A percentile compares a stretch with the other conserved stretches of the same genome.
Evolutionary conservation across 2,329 filamentous ascomycete genomes (phyloP).

Genomic region (Hymenoscyphus fraxineus): DNA sequence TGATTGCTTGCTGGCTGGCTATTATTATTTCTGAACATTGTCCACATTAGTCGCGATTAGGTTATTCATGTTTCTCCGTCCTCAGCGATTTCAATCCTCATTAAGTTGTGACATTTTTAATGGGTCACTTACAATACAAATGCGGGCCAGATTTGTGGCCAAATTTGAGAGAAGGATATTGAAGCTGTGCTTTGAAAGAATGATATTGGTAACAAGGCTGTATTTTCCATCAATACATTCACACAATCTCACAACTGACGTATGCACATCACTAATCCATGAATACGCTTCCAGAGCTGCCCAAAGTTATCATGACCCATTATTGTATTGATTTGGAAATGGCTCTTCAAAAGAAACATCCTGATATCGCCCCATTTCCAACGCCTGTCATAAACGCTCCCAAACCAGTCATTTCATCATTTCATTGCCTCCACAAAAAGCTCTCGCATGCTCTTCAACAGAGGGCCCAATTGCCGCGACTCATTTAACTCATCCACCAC

Average conservation of each 20-base stretch:
- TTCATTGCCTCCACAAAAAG: constrained; percentile 67
- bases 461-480: constrained; percentile 63
- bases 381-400: background rate
- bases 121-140: no score
- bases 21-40: no score
- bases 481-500: constrained; percentile 81
- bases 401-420: background rate
- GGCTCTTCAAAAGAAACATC: background rate
- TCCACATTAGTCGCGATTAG: no score
- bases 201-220: background rate
- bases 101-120: no score
- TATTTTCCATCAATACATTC: background rate
- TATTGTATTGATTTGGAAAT: background rate
- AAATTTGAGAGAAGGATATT: background rate
- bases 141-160: background rate
- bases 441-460: constrained; percentile 80
- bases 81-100: no score
- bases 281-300: background rate
- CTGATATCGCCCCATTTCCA: background rate
- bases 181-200: background rate
- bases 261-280: background rate
- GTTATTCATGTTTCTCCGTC: no score
- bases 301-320: background rate
- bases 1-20: background rate
- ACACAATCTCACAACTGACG: background rate